Base-by-base conservation (phyloP, 768 basidiomycete species). In the Gloeostereum incarnatum region DNA sequence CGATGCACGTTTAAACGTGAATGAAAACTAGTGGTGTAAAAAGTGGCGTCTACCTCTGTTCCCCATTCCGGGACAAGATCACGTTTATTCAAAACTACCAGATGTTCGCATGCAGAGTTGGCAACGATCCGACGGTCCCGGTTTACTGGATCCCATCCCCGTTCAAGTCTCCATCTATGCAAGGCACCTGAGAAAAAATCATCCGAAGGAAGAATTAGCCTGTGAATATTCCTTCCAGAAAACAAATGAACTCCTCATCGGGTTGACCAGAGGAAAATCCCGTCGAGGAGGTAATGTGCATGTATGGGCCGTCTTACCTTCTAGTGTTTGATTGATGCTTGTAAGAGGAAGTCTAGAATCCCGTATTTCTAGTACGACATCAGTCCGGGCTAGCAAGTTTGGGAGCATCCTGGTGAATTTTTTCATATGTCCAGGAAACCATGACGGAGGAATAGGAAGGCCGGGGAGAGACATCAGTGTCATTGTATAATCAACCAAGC, bases 341-440 rank as follows among this genome's bases (percentile, higher is more conserved):
- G 93, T 93, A 45, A 98, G 67, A 5, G 94, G 94, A 38, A 98
- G 68, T 21, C 94, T 77, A 9, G 92, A 78, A 62, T 99, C 94
- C 52, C 94, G 73, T 20, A 93, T 78, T 64, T 99, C 94, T 45
- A 99, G 81, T 36, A 98, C 87, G 39, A 98, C 78, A 52, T 92
- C 84, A 23, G 88, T 89, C 44, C 79, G 78, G 22, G 79, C 74
- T 29, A 97, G 71, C 42, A 91, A 64, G 14, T 71, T 62, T 14
- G 90, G 87, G 30, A 96, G 65, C 55, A 75, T 73, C 44, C 79
- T 71, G 30, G 80, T 73, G 55, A 94, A 94, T 51, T 79, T 75
- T 60, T 78, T 81, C 92, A 96, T 97, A 60, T 97, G 92, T 23
- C 92, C 92, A 18, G 89, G 89, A 62, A 82, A 94, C 91, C 91